Evolutionary conservation across 331 rosid genomes (phyloP).

Genomic region (Malus hybrid): DNA sequence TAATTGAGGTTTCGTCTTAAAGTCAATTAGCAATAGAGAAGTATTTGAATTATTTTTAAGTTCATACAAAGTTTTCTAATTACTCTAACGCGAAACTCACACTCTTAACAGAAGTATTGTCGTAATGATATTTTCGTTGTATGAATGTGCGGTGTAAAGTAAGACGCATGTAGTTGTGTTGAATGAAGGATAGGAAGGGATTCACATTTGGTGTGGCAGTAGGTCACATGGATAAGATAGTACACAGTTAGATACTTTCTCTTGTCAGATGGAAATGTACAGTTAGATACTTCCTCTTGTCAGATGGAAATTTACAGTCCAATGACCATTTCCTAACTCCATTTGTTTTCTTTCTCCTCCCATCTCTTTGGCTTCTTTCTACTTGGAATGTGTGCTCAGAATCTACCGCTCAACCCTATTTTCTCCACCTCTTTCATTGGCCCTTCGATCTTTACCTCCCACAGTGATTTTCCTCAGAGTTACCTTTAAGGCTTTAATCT

Average conservation of each 20-base stretch:
- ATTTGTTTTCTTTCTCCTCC: constrained; percentile 10
- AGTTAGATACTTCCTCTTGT: constrained; percentile 14
- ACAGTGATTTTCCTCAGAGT: constrained; percentile 1
- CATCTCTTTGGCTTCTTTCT: constrained; percentile 22
- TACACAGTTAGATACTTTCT: constrained; percentile 12
- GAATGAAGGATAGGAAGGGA: background rate
- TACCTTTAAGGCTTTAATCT: background rate
- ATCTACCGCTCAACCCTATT: background rate
- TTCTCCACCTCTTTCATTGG: background rate
- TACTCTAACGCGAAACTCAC: background rate
- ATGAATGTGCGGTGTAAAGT: too few relatives aligned
- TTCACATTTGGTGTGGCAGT: constrained; percentile 20
- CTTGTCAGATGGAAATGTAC: constrained; percentile 21
- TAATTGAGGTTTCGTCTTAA: too few relatives aligned
- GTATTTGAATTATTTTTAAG: background rate
- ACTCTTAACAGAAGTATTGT: background rate
- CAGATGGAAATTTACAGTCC: background rate
- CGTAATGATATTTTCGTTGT: too few relatives aligned
- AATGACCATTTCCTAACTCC: background rate
- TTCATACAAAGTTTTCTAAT: background rate
- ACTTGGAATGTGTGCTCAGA: constrained; percentile 37
- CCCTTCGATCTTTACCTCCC: background rate
- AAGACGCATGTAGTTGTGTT: too few relatives aligned
- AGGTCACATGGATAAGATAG: constrained; percentile 23
- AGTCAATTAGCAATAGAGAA: background rate